Evolutionary conservation across 1,139 yeast species (phyloP).

Genomic region (Lodderomyces jiufengensis): DNA sequence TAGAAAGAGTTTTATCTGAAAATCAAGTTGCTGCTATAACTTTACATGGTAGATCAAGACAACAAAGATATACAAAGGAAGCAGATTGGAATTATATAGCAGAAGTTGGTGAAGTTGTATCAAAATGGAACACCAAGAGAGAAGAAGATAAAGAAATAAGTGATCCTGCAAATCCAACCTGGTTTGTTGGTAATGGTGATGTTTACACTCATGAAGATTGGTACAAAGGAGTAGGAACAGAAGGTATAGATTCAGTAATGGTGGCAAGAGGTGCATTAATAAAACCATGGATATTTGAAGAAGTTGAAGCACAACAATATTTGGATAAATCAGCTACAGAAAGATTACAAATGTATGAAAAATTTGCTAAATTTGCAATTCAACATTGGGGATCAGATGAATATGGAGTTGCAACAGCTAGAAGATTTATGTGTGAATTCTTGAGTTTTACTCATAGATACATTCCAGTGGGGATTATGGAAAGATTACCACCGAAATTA

Average conservation of each 20-base stretch:
- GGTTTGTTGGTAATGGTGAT: slow-evolving; percentile 90
- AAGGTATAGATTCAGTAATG: slow-evolving; percentile 90
- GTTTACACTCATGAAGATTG: slow-evolving; percentile 84
- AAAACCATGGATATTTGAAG: slow-evolving; percentile 99
- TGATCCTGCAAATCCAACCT: slow-evolving; percentile 45
- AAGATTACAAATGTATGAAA: slow-evolving; percentile 69
- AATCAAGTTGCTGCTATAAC: slow-evolving; percentile 89
- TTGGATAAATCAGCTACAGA: slow-evolving; percentile 88
- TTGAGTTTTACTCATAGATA: slow-evolving; percentile 91
- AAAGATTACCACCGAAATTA: slow-evolving; percentile 79
- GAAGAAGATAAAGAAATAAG: slow-evolving; percentile 52
- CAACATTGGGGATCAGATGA: slow-evolving; percentile 99
- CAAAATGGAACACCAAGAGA: slow-evolving; percentile 52
- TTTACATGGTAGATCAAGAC: slow-evolving; percentile 92
- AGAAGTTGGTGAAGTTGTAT: slow-evolving; percentile 66
- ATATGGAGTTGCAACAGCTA: slow-evolving; percentile 81
- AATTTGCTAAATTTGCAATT: slow-evolving; percentile 74
- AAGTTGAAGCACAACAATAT: slow-evolving; percentile 82
- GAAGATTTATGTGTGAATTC: slow-evolving; percentile 93
- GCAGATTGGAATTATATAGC: slow-evolving; percentile 93
- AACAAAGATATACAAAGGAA: slow-evolving; percentile 84
- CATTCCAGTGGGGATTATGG: slow-evolving; percentile 90
- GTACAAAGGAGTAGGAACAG: slow-evolving; percentile 67
- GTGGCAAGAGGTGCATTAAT: slow-evolving; percentile 97
- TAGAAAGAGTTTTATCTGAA: slow-evolving; percentile 66